Conservation (phyloP, 441 rosid genomes). For the Theobroma grandiflorum region DNA sequence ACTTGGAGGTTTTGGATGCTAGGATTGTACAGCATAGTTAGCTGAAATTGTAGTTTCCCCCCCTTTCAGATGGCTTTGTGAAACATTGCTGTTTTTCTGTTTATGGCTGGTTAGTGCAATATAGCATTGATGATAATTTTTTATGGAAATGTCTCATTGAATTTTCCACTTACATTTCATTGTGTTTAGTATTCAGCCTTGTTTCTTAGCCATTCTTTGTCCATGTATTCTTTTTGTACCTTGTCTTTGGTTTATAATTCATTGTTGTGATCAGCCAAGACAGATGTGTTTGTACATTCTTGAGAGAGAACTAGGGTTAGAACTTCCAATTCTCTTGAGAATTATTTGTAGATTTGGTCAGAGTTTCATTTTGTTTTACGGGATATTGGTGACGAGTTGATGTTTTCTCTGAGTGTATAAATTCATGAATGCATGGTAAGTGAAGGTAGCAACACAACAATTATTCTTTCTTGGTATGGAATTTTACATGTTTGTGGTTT, state of each 20-base stretch:
- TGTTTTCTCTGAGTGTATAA: conserved; percentile 1
- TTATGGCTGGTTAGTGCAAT: neutral
- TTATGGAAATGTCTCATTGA: neutral
- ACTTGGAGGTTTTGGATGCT: neutral
- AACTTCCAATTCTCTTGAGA: neutral
- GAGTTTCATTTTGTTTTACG: neutral
- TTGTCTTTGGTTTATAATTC: neutral
- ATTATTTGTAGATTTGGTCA: conserved; percentile 8
- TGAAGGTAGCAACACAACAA: neutral
- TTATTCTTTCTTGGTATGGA: neutral
- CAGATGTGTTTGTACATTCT: neutral
- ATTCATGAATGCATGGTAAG: conserved; percentile 12
- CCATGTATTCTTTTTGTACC: neutral
- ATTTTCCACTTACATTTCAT: neutral
- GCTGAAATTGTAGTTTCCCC: neutral
- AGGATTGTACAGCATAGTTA: neutral
- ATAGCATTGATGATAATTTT: conserved; percentile 6
- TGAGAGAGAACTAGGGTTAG: neutral
- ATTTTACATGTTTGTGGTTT: neutral
- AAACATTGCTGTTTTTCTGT: neutral
- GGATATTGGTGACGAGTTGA: conserved; percentile 4
- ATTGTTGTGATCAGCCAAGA: neutral
- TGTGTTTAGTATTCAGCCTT: neutral
- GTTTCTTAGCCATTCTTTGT: neutral
- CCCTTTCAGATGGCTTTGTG: conserved; percentile 5